phyloP scores from a whole-genome alignment of 176 grass and related monocot genomes.

The Miscanthus lutarioriparius region DNA sequence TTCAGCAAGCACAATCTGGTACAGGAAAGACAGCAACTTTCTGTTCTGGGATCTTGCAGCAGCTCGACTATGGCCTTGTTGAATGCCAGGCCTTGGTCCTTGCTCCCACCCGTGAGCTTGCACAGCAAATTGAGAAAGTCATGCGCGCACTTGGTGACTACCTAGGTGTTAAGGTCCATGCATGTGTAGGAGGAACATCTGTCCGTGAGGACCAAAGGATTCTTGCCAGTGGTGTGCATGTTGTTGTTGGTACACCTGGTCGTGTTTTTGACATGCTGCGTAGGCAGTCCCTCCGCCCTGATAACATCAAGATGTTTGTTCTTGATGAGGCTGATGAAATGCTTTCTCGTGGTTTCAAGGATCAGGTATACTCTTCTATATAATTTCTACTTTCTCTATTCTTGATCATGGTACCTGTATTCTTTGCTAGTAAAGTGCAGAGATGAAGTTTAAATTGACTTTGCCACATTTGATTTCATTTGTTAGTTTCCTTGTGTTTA shows the following conservation, averaged over 20 bases:
- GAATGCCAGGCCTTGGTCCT: constrained; percentile 93
- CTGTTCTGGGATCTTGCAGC: constrained; percentile 89
- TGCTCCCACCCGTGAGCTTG: constrained; percentile 90
- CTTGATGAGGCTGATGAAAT: constrained; percentile 96
- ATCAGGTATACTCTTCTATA: constrained; percentile 53
- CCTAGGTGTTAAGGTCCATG: constrained; percentile 87
- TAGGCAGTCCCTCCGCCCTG: constrained; percentile 83
- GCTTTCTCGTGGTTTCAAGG: constrained; percentile 98
- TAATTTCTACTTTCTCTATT: neutral
- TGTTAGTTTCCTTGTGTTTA: neutral
- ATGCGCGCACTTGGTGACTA: constrained; percentile 94
- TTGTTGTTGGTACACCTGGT: constrained; percentile 86
- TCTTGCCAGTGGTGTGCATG: constrained; percentile 80
- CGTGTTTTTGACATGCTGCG: constrained; percentile 87
- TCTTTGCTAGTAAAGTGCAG: no score
- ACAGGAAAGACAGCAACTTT: constrained; percentile 96
- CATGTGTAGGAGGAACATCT: constrained; percentile 85
- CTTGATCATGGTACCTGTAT: neutral
- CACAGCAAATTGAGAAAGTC: constrained; percentile 94
- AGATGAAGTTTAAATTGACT: neutral
- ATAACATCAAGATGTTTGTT: constrained; percentile 93
- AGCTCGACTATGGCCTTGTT: constrained; percentile 84
- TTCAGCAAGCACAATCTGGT: constrained; percentile 94
- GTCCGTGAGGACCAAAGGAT: constrained; percentile 94
- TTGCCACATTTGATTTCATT: neutral